These are phyloP conservation scores for Microdochium paspali DNA, from an alignment of 2,329 filamentous ascomycete species.

Conservation along the genomic window DNA sequence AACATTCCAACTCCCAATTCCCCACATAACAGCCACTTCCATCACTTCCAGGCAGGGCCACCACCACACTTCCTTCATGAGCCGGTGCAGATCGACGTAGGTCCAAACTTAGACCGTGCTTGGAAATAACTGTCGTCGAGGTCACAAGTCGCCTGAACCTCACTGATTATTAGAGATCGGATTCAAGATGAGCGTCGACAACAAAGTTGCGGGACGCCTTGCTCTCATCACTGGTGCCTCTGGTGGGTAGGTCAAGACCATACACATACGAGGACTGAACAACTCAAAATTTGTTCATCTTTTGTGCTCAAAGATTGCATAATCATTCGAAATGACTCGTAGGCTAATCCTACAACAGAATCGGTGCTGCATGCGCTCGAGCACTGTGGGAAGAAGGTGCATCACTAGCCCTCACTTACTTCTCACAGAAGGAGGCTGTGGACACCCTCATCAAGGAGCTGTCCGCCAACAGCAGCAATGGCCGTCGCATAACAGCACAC, in stretches of 20 bases:
- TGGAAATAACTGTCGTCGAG: no score
- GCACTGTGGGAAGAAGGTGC: conserved; percentile 22
- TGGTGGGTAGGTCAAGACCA: conserved; percentile 16
- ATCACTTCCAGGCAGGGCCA: no score
- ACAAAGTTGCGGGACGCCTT: conserved; percentile 20
- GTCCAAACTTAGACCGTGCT: no score
- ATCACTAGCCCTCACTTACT: conserved; percentile 23
- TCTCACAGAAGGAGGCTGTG: conserved; percentile 15
- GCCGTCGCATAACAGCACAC: conserved; percentile 37
- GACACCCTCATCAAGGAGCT: conserved; percentile 17
- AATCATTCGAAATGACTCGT: no score
- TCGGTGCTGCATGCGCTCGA: conserved; percentile 22
- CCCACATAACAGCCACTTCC: no score
- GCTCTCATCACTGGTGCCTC: conserved; percentile 25
- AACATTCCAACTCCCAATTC: no score
- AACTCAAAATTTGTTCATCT: no score
- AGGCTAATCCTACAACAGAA: no score
- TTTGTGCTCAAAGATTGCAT: no score
- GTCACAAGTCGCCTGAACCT: not conserved
- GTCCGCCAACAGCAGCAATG: conserved; percentile 3
- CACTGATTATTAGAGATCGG: no score
- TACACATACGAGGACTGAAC: not conserved
- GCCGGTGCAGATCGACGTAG: no score
- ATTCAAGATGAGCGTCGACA: conserved; percentile 20
- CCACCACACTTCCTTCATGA: no score